Base-by-base conservation (phyloP, 2,329 filamentous ascomycete genomes). In the Claviceps pazoutovae region DNA sequence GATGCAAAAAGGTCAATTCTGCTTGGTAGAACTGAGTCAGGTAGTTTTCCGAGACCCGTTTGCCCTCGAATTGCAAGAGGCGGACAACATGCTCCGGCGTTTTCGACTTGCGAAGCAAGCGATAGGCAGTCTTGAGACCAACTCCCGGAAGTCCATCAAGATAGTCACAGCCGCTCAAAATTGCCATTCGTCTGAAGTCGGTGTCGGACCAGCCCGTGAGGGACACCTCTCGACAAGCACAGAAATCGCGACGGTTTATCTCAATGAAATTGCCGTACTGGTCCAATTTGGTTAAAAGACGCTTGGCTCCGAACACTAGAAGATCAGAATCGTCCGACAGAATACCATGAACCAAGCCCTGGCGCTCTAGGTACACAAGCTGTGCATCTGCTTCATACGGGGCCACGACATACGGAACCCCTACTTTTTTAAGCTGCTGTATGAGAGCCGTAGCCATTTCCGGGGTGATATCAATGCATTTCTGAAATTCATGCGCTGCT, bases 351-450 rank as follows among this genome's bases (percentile, higher is more conserved):
- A 96, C 85, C 49, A 90, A 72, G 1, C 91, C 91, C 54, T 88
- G 79, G 48, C 83, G 82, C 68, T 98, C 93, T 39, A 98, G 76
- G 63, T 97, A 98, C 26, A 89, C 90, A 60, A 98, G 76, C 67
- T 98, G 91, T n/a, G 91, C 84, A 67, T 98, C 93, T 46, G 93
- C 93, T 72, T 98, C 93, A 68, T 96, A 98, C 0, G 93, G 93
- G 1, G 93, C 93, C 17, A 98, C 94, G 51, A 98, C 76, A 64
- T 95, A 97, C 53, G 88, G 79, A 16, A 98, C 77, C 41, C 81
- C 76, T 61, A 83, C 72, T 61, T 80, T 80, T 69, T 94, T 96
- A 60, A 97, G 74, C 65, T 95, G 88, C 58, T 96, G 89, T 53
- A 98, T 98, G 50, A 97, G 71, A 58, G 86, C 78, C 6, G 87